Conservation (phyloP, 2,329 filamentous ascomycete species). For the Aspergillus neoniger region DNA sequence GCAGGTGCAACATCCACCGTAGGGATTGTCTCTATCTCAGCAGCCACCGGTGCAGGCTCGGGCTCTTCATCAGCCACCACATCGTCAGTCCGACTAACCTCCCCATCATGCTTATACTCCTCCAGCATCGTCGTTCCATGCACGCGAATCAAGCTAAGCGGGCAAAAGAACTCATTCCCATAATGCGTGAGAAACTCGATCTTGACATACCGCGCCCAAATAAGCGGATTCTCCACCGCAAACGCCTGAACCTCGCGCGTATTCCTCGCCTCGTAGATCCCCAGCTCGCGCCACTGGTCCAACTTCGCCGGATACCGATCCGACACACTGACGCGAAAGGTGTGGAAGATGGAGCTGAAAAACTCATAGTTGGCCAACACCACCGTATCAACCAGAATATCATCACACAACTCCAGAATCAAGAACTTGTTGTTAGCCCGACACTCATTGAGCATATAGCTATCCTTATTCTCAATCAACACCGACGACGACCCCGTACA, state of each 20-base stretch:
- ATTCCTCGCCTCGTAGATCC: conserved; percentile 87
- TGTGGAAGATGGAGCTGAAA: conserved; percentile 94
- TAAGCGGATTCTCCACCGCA: conserved; percentile 87
- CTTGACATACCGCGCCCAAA: conserved; percentile 90
- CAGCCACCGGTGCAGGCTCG: conserved; percentile 23
- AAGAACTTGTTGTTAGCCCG: conserved; percentile 85
- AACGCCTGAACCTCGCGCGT: conserved; percentile 93
- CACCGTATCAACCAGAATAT: conserved; percentile 84
- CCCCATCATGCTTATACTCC: conserved; percentile 85
- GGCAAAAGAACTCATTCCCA: conserved; percentile 95
- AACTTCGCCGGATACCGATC: conserved; percentile 91
- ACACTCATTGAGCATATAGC: conserved; percentile 96
- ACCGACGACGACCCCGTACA: conserved; percentile 87
- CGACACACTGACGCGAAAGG: conserved; percentile 87
- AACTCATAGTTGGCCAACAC: conserved; percentile 99
- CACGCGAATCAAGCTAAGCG: conserved; percentile 83
- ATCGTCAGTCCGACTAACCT: conserved; percentile 59
- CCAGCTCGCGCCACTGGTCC: conserved; percentile 88
- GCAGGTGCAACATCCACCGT: not conserved
- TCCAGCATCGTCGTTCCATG: conserved; percentile 95
- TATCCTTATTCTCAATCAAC: conserved; percentile 94
- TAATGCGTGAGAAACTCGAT: conserved; percentile 93
- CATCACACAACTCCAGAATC: conserved; percentile 89
- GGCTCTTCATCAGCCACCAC: conserved; percentile 61
- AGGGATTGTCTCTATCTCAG: conserved; percentile 8